Base-by-base conservation (phyloP, 2,329 filamentous ascomycete species). In the Pseudogymnoascus sp. region DNA sequence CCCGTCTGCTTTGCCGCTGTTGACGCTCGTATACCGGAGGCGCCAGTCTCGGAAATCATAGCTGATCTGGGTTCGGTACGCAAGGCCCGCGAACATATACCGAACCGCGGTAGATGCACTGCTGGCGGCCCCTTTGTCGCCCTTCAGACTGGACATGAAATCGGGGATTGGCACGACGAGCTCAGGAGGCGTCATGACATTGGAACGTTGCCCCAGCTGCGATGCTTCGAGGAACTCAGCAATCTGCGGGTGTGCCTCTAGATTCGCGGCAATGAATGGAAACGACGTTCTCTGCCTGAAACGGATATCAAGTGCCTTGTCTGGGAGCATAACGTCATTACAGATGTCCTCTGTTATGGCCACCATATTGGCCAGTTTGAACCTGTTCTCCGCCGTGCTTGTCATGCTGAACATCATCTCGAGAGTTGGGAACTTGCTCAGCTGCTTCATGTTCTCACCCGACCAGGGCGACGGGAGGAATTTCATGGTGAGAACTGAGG, bases 1-100 rank as follows among this genome's bases (percentile, higher is more conserved):
- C 10, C 72, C 72, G n/a, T 69, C 72, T 7, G 71, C 68, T 64
- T 71, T 71, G 6, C 74, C 74, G 16, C 64, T 69, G 41, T 75
- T 69, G 63, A 74, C 67, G 25, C 67, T 68, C 0, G 70, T 70
- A 57, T 71, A 75, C 3, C 51, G 28, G 16, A 73, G 45, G 19
- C 60, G 43, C 68, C 71, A 75, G 23, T 65, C 65, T 2, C 69
- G 54, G 57, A 67, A 72, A 4, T 65, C 41, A 6, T 73, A 67
- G 0, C 48, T 37, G 5, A 74, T 39, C 2, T 64, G 68, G n/a
- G 65, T 67, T 36, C 65, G 65, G 14, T 71, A 68, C 36, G 74
- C 71, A 4, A 74, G 68, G 6, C 72, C 72, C 3, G 69, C 62
- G 48, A 73, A 74, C 10, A 74, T 60, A 60, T 75, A 75, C 21